Percentiles rank a stretch among this genome's conserved stretches.
phyloP scores from a whole-genome alignment of 2,329 filamentous ascomycete genomes.

The Ceratocystis huliohia region DNA sequence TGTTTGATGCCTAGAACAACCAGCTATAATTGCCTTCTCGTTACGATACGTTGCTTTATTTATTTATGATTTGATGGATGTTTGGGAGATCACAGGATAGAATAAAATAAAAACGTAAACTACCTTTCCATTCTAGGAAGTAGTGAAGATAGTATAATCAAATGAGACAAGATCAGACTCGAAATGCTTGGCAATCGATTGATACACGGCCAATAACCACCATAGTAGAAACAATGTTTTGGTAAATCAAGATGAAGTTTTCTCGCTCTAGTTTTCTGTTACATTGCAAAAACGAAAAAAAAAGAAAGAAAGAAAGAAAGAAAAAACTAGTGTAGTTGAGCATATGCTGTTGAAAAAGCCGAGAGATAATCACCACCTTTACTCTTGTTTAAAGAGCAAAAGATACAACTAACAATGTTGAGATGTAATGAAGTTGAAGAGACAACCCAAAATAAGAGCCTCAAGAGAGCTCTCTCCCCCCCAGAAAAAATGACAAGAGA shows the following conservation, averaged over 20 bases:
- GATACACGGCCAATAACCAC: too few relatives aligned
- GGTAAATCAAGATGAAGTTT: not conserved
- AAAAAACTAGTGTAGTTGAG: not conserved
- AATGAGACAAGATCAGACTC: not conserved
- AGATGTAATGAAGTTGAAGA: not conserved
- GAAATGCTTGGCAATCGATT: not conserved
- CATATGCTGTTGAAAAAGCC: slow-evolving; percentile 4
- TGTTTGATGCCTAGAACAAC: slow-evolving; percentile 45
- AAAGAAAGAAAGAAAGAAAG: too few relatives aligned
- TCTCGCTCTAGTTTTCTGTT: not conserved
- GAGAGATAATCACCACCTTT: not conserved
- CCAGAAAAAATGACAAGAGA: not conserved
- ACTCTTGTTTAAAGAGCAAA: not conserved
- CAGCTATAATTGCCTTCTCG: not conserved
- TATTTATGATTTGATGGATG: not conserved
- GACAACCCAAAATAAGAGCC: not conserved
- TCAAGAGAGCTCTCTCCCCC: not conserved
- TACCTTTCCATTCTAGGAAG: not conserved
- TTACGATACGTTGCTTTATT: slow-evolving; percentile 3
- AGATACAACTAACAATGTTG: slow-evolving; percentile 9
- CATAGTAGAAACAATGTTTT: too few relatives aligned
- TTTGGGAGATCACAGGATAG: slow-evolving; percentile 7
- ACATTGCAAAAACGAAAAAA: not conserved
- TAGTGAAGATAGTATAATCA: too few relatives aligned
- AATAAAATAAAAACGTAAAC: slow-evolving; percentile 7